Conservation (phyloP, 768 basidiomycete genomes). For the Mycena vitilis region DNA sequence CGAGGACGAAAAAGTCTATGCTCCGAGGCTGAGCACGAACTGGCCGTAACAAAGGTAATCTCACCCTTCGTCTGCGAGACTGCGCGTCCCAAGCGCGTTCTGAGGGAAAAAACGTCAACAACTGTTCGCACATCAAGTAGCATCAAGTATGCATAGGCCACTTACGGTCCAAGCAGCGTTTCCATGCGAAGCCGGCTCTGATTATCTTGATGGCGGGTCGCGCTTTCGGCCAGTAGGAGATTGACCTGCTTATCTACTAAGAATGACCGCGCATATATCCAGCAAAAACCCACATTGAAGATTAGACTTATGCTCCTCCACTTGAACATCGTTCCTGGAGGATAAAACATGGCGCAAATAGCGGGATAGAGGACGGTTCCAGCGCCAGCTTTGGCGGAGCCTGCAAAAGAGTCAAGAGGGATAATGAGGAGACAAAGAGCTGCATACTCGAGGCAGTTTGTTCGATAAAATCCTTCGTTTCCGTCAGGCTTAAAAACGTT, state of each 20-base stretch:
- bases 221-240: slow-evolving; percentile 19
- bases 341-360: slow-evolving; percentile 29
- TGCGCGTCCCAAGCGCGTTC: slow-evolving; percentile 12
- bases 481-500: not conserved
- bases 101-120: not conserved
- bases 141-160: not conserved
- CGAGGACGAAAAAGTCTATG: slow-evolving; percentile 29
- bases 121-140: too few relatives aligned
- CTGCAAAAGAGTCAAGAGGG: not conserved
- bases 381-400: slow-evolving; percentile 9
- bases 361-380: slow-evolving; percentile 11
- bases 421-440: not conserved
- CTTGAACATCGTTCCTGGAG: not conserved
- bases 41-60: not conserved
- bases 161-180: slow-evolving; percentile 32
- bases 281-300: slow-evolving; percentile 21
- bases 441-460: slow-evolving; percentile 11
- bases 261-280: slow-evolving; percentile 27
- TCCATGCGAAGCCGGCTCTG: slow-evolving; percentile 27
- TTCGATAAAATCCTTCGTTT: slow-evolving; percentile 27
- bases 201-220: slow-evolving; percentile 19
- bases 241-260: slow-evolving; percentile 22
- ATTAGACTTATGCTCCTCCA: slow-evolving; percentile 23
- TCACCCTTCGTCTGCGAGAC: slow-evolving; percentile 28
- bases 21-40: not conserved